A percentile compares a stretch with the other conserved stretches of the same genome.
These are phyloP conservation scores for Luvunga scandens DNA, from an alignment of 345 rosid genomes.

Conservation along the genomic window DNA sequence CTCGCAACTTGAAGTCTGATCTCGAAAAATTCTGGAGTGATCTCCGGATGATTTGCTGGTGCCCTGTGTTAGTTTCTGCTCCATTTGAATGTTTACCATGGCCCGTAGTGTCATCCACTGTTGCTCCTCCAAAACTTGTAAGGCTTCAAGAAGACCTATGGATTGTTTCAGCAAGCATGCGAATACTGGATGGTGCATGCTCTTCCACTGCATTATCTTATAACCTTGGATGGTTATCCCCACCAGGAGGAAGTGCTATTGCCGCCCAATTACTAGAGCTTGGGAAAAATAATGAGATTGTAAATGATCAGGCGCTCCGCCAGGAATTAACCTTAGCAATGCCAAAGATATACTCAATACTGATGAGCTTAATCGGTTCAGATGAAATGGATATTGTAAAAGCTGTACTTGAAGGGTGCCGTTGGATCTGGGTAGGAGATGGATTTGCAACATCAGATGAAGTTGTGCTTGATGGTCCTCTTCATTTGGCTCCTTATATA, in stretches of 20 bases:
- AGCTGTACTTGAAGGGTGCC: slow-evolving; percentile 96
- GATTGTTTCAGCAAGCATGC: slow-evolving; percentile 96
- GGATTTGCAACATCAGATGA: slow-evolving; percentile 89
- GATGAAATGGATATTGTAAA: slow-evolving; percentile 96
- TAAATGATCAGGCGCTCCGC: slow-evolving; percentile 69
- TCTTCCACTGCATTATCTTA: slow-evolving; percentile 86
- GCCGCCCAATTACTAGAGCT: slow-evolving; percentile 98
- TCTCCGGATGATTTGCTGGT: slow-evolving; percentile 87
- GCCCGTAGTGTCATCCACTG: slow-evolving; percentile 76
- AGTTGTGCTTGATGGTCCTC: slow-evolving; percentile 94
- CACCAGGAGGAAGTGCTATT: slow-evolving; percentile 90
- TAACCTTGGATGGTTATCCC: slow-evolving; percentile 86
- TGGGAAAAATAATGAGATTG: slow-evolving; percentile 86
- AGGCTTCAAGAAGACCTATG: slow-evolving; percentile 75
- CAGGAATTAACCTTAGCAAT: slow-evolving; percentile 88
- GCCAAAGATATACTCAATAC: slow-evolving; percentile 84
- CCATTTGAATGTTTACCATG: slow-evolving; percentile 85
- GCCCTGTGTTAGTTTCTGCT: slow-evolving; percentile 85
- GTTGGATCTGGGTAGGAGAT: slow-evolving; percentile 99
- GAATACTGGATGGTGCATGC: slow-evolving; percentile 92
- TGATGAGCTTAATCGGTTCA: slow-evolving; percentile 64
- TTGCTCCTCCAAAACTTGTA: slow-evolving; percentile 97
- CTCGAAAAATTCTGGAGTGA: slow-evolving; percentile 86
- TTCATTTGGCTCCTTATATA: slow-evolving; percentile 89
- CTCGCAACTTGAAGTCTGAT: slow-evolving; percentile 69